Conservation (phyloP, 2,329 filamentous ascomycete genomes). For the Fusarium sp. region DNA sequence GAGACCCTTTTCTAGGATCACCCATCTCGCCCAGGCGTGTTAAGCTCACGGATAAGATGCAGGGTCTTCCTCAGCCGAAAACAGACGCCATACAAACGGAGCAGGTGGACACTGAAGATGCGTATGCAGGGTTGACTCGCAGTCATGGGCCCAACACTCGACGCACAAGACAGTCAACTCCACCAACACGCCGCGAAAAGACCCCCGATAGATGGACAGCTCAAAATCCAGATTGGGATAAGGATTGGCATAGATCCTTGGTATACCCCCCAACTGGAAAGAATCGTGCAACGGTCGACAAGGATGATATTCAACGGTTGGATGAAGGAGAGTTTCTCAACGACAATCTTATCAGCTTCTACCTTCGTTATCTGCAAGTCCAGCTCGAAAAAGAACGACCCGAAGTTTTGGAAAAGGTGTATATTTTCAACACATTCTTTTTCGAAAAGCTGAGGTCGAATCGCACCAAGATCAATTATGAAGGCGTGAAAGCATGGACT, state of each 20-base stretch:
- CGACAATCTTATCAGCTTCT: conserved; percentile 92
- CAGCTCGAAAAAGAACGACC: conserved; percentile 67
- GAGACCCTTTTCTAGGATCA: conserved; percentile 24
- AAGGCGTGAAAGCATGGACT: conserved; percentile 89
- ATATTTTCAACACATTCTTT: conserved; percentile 95
- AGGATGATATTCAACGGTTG: conserved; percentile 79
- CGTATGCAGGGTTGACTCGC: conserved; percentile 12
- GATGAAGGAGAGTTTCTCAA: conserved; percentile 91
- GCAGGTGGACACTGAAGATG: not conserved
- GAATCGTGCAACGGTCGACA: conserved; percentile 74
- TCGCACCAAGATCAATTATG: conserved; percentile 79
- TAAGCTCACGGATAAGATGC: conserved; percentile 50
- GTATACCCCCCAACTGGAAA: conserved; percentile 70
- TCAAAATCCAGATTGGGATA: conserved; percentile 64
- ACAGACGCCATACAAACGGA: conserved; percentile 8
- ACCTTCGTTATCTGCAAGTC: conserved; percentile 79
- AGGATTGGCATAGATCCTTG: conserved; percentile 69
- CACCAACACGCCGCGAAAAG: conserved; percentile 19
- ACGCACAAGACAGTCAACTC: conserved; percentile 44
- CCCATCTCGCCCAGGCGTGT: conserved; percentile 9
- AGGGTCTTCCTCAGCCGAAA: conserved; percentile 2
- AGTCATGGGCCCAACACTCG: conserved; percentile 40
- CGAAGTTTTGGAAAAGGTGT: conserved; percentile 73
- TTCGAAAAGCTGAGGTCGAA: conserved; percentile 79
- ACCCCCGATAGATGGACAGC: conserved; percentile 61